Evolutionary conservation across 495 filamentous ascomycete species (phyloP), one percentile per base, ranked within the genome.

Genomic region (Emericellopsis terricola): DNA sequence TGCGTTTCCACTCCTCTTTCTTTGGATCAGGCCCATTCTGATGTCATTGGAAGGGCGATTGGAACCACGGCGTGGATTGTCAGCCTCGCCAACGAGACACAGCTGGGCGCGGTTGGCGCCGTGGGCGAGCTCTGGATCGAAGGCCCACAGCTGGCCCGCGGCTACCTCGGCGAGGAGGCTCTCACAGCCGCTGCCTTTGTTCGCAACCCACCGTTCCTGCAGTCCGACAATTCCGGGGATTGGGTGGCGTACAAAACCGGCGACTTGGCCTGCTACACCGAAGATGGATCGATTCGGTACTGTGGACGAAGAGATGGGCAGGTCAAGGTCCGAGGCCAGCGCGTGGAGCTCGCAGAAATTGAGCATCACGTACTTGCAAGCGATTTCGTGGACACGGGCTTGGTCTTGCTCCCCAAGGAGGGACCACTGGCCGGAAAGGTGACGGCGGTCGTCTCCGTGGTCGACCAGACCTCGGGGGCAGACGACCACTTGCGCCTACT

Each of bases 161-260:
- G 57, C 0, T 73, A 73, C 39, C 42, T 73, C n/a, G 44, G 47
- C 24, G 47, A 59, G 7, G 41, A 50, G 7, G 46, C 48, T 9
- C 41, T 54, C 33, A 74, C 53, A 1, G 41, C 37, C 15, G 21
- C 42, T 1, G 45, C 42, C 0, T 71, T 69, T 32, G 60, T 73
- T n/a, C n/a, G n/a, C n/a, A n/a, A n/a, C n/a, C n/a, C 19, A 46
- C 62, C 11, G 41, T 56, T 29, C 15, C 27, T 15, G 11, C 23
- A 26, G 6, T 26, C 11, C 6, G 6, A 6, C 6, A 6, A 6
- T 6, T 11, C 23, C 23, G 6, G 23, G 44, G 44, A 5, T 34
- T 46, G 4, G 47, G 43, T n/a, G 31, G 50, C 79, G n/a, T 82
- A 82, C 47, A 76, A 73, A 48, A 78, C 73, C 2, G 73, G 75